These are phyloP conservation scores for Rusavskia elegans DNA, from an alignment of 495 filamentous ascomycete genomes.

Conservation along the genomic window DNA sequence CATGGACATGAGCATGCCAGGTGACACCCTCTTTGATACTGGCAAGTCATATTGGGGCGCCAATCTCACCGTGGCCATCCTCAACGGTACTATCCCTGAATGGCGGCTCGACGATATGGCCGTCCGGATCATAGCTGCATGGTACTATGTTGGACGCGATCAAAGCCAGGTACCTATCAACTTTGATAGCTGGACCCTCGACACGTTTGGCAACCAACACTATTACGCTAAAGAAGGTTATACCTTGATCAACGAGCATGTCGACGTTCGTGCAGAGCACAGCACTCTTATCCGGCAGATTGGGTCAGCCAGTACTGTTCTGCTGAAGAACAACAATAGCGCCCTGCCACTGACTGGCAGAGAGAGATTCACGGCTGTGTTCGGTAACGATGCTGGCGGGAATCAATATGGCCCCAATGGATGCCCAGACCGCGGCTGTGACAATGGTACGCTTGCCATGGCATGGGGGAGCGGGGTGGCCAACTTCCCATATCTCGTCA, in stretches of 20 bases:
- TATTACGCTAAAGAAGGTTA: constrained; percentile 37
- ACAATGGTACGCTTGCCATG: constrained; percentile 79
- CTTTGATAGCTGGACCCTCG: constrained; percentile 73
- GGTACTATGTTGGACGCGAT: constrained; percentile 75
- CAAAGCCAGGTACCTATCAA: constrained; percentile 49
- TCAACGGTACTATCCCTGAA: constrained; percentile 82
- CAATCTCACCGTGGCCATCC: constrained; percentile 69
- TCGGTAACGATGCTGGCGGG: constrained; percentile 72
- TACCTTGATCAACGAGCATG: constrained; percentile 55
- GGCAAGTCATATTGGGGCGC: constrained; percentile 68
- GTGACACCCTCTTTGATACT: constrained; percentile 60
- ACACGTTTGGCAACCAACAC: constrained; percentile 59
- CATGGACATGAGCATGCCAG: constrained; percentile 92
- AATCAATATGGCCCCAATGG: constrained; percentile 73
- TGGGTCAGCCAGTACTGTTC: constrained; percentile 62
- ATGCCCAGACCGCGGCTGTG: constrained; percentile 68
- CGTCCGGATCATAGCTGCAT: constrained; percentile 81
- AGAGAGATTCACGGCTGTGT: constrained; percentile 61
- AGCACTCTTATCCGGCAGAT: constrained; percentile 52
- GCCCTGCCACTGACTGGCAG: constrained; percentile 60
- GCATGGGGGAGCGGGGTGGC: constrained; percentile 86
- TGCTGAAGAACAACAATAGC: constrained; percentile 69
- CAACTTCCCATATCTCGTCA: constrained; percentile 83
- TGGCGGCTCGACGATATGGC: constrained; percentile 92
- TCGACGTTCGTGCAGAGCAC: constrained; percentile 72